A percentile compares a stretch with the other conserved stretches of the same genome.
Evolutionary conservation across 2,329 filamentous ascomycete species (phyloP).

Genomic region (Lachnellula hyalina): DNA sequence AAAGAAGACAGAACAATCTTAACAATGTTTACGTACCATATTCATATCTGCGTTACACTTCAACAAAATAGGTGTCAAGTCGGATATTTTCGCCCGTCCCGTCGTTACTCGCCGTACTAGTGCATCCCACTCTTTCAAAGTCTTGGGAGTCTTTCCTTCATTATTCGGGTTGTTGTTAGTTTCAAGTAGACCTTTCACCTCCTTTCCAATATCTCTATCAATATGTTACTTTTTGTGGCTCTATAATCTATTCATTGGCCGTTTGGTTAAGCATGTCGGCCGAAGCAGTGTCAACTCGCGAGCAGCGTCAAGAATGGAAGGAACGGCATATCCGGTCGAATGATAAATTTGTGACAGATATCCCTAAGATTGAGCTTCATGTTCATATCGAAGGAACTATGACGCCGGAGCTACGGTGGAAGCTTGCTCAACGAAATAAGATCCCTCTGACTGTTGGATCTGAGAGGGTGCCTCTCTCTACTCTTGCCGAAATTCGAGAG

Average conservation of each 20-base stretch:
- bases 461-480: conserved; percentile 10
- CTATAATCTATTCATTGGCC: too few species aligned
- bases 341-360: conserved; percentile 49
- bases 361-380: conserved; percentile 78
- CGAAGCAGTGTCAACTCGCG: conserved; percentile 6
- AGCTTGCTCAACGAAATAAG: conserved; percentile 59
- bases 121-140: too few species aligned
- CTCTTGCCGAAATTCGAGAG: conserved; percentile 10
- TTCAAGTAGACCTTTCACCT: too few species aligned
- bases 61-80: background rate
- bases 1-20: too few species aligned
- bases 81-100: too few species aligned
- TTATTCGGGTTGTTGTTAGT: too few species aligned
- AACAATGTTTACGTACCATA: too few species aligned
- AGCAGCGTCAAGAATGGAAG: conserved; percentile 11
- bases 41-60: background rate
- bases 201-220: background rate
- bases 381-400: conserved; percentile 73
- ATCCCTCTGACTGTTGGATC: conserved; percentile 24
- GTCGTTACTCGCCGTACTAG: too few species aligned
- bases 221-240: background rate
- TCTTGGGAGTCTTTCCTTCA: too few species aligned
- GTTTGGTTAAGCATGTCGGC: conserved; percentile 1
- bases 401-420: conserved; percentile 62
- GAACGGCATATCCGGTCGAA: conserved; percentile 4